phyloP scores from a whole-genome alignment of 2,329 filamentous ascomycete genomes.

The Huntiella bhutanensis region DNA sequence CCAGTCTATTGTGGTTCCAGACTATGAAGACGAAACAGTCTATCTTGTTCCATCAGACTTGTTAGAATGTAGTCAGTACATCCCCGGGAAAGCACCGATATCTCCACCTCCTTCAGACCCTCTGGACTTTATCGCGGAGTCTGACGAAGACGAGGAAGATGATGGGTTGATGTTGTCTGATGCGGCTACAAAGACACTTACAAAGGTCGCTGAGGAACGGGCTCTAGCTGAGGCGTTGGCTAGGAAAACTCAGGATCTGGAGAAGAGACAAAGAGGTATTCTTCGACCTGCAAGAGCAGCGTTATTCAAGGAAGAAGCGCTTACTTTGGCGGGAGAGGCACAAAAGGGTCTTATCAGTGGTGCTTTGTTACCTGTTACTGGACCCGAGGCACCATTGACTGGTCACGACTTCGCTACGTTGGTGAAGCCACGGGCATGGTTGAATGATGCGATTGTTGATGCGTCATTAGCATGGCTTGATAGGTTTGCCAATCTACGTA shows the following conservation, averaged over 20 bases:
- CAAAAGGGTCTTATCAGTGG: neutral
- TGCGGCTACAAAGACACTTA: neutral
- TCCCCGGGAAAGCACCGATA: neutral
- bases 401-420: slow-evolving; percentile 46
- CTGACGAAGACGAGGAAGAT: neutral
- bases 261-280: neutral
- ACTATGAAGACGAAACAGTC: slow-evolving; percentile 2
- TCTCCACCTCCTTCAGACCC: neutral
- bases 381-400: slow-evolving; percentile 13
- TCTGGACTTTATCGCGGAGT: neutral
- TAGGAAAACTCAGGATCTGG: neutral
- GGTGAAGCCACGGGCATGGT: slow-evolving; percentile 38
- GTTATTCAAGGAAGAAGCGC: neutral
- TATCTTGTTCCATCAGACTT: neutral
- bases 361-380: slow-evolving; percentile 1
- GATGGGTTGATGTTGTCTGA: neutral
- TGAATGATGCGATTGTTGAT: slow-evolving; percentile 63
- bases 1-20: neutral
- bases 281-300: neutral
- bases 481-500: slow-evolving; percentile 35
- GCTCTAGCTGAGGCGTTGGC: neutral
- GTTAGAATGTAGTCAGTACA: neutral
- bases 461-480: slow-evolving; percentile 43
- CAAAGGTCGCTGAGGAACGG: neutral
- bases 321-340: neutral